Evolutionary conservation across 495 filamentous ascomycete genomes (phyloP), one percentile per base, ranked within the genome.

Genomic region (Aspergillus saccharolyticus): DNA sequence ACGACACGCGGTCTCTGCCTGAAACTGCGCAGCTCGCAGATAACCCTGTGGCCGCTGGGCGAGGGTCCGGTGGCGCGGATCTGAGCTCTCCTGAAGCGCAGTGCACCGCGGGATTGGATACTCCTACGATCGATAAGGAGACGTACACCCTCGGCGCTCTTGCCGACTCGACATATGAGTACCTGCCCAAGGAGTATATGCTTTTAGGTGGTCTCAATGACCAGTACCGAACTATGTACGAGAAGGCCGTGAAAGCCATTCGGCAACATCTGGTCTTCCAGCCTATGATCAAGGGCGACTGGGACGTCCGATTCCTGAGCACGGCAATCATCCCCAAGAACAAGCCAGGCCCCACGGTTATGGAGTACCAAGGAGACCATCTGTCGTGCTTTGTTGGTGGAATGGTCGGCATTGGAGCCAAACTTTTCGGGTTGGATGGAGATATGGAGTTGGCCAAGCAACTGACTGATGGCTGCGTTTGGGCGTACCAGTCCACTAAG

Each of bases 141-240:
- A 75, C 68, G 44, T 96, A 85, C 59, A 85, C 82, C 0, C 80
- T 97, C 68, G 95, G 91, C 45, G 91, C 87, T 54, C 83, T 85
- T 70, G 87, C 91, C 54, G 94, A 97, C 68, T 96, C 90, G 16
- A 85, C 89, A 1, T 97, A 97, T 68, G 94, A 98, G 68, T 98
- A 98, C 68, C 80, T 98, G 52, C 88, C 95, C 21, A 98, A 98
- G 67, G 83, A 79, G 58, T 75, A 76, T 43, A 69, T 80, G 61
- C 82, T 98, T 21, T 82, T 97, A 15, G 95, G 94, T 54, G 95
- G 93, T 12, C 72, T 85, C 22, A 86, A 85, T 53, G 80, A 85
- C 3, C 89, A 95, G 69, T 98, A 98, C 68, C 80, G 79, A 53
- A 78, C 74, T 15, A 87, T 97, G 86, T 95, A 97, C 67, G 78